Conservation (phyloP, 768 basidiomycete species). For the Naganishia antarctica region DNA sequence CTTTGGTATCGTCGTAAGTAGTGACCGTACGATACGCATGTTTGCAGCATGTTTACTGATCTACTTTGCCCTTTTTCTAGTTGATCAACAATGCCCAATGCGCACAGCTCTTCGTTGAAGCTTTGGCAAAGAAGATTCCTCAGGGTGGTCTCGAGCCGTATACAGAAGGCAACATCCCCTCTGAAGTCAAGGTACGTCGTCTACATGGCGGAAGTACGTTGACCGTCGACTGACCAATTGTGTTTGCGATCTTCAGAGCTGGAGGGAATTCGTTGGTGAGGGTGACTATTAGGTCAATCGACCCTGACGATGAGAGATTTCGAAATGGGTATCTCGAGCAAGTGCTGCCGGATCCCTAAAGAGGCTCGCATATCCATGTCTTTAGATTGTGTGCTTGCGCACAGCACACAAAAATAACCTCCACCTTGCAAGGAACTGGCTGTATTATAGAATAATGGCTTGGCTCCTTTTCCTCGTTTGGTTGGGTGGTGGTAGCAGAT, state of each 20-base stretch:
- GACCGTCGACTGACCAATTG: background rate
- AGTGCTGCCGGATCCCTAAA: slow-evolving; percentile 15
- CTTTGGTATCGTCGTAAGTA: slow-evolving; percentile 64
- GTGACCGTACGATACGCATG: too few species aligned
- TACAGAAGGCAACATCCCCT: slow-evolving; percentile 77
- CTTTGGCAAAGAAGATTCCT: slow-evolving; percentile 75
- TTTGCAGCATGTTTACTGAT: too few species aligned
- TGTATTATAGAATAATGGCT: slow-evolving; percentile 21
- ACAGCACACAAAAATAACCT: slow-evolving; percentile 4
- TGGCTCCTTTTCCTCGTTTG: background rate
- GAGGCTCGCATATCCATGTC: slow-evolving; percentile 7
- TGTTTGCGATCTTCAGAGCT: slow-evolving; percentile 5
- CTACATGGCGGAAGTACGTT: too few species aligned
- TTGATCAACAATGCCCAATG: slow-evolving; percentile 82
- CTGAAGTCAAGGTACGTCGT: slow-evolving; percentile 62
- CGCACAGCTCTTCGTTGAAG: slow-evolving; percentile 85
- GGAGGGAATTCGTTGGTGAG: slow-evolving; percentile 28
- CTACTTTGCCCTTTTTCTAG: slow-evolving; percentile 16
- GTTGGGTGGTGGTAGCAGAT: slow-evolving; percentile 2
- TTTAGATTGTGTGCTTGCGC: background rate
- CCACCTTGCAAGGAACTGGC: slow-evolving; percentile 10
- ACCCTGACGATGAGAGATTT: background rate
- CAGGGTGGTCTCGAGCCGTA: slow-evolving; percentile 72
- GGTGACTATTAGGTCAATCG: slow-evolving; percentile 24
- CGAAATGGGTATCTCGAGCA: slow-evolving; percentile 1